phyloP scores from a whole-genome alignment of 1,284 basidiomycete species.

The Porogramme epimiltina region DNA sequence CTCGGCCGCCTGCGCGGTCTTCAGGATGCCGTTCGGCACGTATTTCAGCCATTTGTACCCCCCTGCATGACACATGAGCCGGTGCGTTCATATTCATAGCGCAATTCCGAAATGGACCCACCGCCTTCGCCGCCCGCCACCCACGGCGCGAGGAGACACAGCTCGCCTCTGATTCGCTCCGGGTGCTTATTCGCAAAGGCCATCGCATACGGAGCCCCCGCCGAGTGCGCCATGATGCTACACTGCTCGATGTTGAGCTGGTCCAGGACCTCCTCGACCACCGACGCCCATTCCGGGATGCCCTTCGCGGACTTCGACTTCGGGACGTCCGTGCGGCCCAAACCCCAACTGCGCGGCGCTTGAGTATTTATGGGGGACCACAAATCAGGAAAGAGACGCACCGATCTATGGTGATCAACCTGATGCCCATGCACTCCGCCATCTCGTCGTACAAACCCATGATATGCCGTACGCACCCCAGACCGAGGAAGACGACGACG shows the following conservation, averaged over 20 bases:
- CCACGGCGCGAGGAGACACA: slow-evolving; percentile 96
- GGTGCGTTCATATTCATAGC: not conserved
- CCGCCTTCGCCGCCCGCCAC: slow-evolving; percentile 87
- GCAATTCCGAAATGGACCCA: slow-evolving; percentile 38
- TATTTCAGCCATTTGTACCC: slow-evolving; percentile 98
- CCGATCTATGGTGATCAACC: slow-evolving; percentile 95
- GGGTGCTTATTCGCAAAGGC: slow-evolving; percentile 80
- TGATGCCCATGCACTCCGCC: slow-evolving; percentile 82
- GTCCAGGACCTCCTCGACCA: slow-evolving; percentile 90
- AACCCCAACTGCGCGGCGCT: slow-evolving; percentile 74
- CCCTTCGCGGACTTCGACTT: slow-evolving; percentile 72
- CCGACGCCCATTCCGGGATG: slow-evolving; percentile 87
- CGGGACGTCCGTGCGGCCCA: slow-evolving; percentile 82
- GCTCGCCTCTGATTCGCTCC: slow-evolving; percentile 78
- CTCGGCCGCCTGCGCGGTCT: slow-evolving; percentile 95
- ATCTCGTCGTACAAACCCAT: slow-evolving; percentile 96
- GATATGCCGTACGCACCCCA: slow-evolving; percentile 93
- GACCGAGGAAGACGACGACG: slow-evolving; percentile 88
- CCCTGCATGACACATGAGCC: slow-evolving; percentile 39
- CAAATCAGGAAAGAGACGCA: slow-evolving; percentile 34
- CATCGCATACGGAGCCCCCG: slow-evolving; percentile 93
- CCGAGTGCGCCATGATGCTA: slow-evolving; percentile 94
- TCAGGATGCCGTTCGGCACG: slow-evolving; percentile 90
- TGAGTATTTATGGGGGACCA: not conserved
- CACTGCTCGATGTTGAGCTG: slow-evolving; percentile 78